phyloP scores from a whole-genome alignment of 2,329 filamentous ascomycete genomes.

The Neonectria magnoliae region DNA sequence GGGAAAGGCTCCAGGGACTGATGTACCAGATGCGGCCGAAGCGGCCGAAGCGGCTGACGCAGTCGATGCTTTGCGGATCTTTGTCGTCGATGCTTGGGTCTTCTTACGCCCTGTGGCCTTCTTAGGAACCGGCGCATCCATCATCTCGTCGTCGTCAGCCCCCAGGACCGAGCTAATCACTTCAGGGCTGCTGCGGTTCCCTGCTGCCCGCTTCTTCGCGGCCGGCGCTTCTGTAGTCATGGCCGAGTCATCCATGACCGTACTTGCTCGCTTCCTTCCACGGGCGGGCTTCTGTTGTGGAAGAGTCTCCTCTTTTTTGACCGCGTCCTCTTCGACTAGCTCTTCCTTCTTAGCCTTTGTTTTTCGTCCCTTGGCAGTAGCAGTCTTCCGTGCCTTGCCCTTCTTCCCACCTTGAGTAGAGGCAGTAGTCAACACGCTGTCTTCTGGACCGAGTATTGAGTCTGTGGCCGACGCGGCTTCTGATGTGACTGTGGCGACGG shows the following conservation, averaged over 20 bases:
- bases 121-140: slow-evolving; percentile 47
- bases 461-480: slow-evolving; percentile 62
- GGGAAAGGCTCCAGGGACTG: slow-evolving; percentile 55
- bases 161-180: slow-evolving; percentile 53
- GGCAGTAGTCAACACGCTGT: slow-evolving; percentile 67
- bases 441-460: slow-evolving; percentile 61
- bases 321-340: slow-evolving; percentile 53
- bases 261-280: slow-evolving; percentile 72
- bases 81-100: slow-evolving; percentile 55
- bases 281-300: slow-evolving; percentile 52
- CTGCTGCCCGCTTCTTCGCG: slow-evolving; percentile 68
- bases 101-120: slow-evolving; percentile 48
- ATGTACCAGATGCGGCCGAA: slow-evolving; percentile 55
- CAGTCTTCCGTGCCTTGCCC: slow-evolving; percentile 63
- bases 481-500: slow-evolving; percentile 60
- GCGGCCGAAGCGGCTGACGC: slow-evolving; percentile 62
- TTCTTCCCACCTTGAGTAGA: slow-evolving; percentile 70
- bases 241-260: slow-evolving; percentile 63
- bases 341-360: slow-evolving; percentile 63
- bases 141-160: slow-evolving; percentile 51
- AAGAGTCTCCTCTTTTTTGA: slow-evolving; percentile 34
- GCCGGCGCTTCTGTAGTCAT: slow-evolving; percentile 59
- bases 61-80: slow-evolving; percentile 32
- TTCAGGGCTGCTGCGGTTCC: slow-evolving; percentile 59
- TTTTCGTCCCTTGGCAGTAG: slow-evolving; percentile 41